Evolutionary conservation across 441 rosid genomes (phyloP).

Genomic region (Jatropha podagrica): DNA sequence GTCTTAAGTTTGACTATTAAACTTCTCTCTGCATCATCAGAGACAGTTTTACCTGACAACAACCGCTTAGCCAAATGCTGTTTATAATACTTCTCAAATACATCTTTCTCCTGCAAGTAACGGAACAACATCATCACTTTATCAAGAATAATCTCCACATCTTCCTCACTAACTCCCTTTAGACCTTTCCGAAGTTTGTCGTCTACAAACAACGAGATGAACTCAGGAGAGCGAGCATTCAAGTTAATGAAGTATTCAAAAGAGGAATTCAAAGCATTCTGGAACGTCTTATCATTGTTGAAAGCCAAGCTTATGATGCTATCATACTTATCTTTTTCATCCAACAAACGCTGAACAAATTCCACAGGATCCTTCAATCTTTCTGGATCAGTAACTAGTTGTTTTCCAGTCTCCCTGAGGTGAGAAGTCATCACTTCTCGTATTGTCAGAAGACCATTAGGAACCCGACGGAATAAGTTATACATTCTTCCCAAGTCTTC

Average conservation of each 20-base stretch:
- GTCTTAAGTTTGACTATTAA: conserved; percentile 94
- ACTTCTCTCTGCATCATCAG: conserved; percentile 96
- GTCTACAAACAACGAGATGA: conserved; percentile 87
- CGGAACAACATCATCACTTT: conserved; percentile 98
- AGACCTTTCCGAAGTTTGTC: conserved; percentile 91
- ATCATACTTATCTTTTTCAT: conserved; percentile 86
- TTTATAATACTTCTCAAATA: conserved; percentile 92
- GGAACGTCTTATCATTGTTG: conserved; percentile 85
- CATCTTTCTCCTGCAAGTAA: conserved; percentile 95
- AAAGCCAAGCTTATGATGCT: conserved; percentile 68
- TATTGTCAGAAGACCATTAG: conserved; percentile 72
- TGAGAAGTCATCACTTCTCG: conserved; percentile 91
- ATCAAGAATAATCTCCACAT: conserved; percentile 86
- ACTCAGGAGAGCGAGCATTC: conserved; percentile 89
- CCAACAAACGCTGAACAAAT: conserved; percentile 86
- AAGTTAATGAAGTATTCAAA: conserved; percentile 90
- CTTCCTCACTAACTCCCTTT: conserved; percentile 84
- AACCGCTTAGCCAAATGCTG: conserved; percentile 96
- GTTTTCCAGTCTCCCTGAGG: conserved; percentile 92
- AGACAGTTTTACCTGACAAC: conserved; percentile 87
- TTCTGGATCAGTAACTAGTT: conserved; percentile 88
- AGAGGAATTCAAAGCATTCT: conserved; percentile 88
- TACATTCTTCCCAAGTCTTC: conserved; percentile 94
- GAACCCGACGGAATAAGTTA: conserved; percentile 77
- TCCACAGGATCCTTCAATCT: conserved; percentile 94